Base-by-base conservation (phyloP, 1,284 basidiomycete genomes). In the Naganishia sp. region DNA sequence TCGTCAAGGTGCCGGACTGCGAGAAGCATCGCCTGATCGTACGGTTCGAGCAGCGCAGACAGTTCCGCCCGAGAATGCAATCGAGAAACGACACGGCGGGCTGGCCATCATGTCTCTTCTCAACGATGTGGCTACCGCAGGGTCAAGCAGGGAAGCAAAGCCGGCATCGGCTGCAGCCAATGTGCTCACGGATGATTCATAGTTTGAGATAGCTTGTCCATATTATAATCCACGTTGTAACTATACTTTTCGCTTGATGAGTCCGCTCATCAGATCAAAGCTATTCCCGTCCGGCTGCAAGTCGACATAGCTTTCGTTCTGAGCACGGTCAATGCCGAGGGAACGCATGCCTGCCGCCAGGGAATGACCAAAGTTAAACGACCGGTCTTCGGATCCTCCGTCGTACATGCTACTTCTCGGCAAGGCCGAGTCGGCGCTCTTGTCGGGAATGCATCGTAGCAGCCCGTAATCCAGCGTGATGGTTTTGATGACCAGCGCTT, bases 201-300 rank as follows among this genome's bases (percentile, higher is more conserved):
- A 28, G 28, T 28, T 28, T 28, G 28, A 28, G 5, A 28, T 28
- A 28, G 28, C 28, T 21, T n/a, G 39, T 21, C 17, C 18, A 5
- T 28, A 28, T 5, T 45, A 42, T 56, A 28, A 45, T 56, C 15
- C 41, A 21, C 28, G 35, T 57, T 63, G 55, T 72, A 73, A n/a
- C 70, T 47, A 81, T 43, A 68, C 70, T 77, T 90, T 90, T 23
- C 82, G 79, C 79, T 84, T 87, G 74, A 99, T 94, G 76, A 99
- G 79, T 35, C 92, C 92, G 61, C 88, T 85, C 87, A 98, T 90
- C 74, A 98, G 84, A 78, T 98, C 95, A 74, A 99, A 98, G 74
- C 90, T 92, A 77, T 99, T 99, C 35, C 94, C 93, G 74, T 98
- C 94, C 2, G 95, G 96, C 78, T 97, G 95, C 23, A 87, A 74